Conservation (phyloP, 495 filamentous ascomycete genomes). For the Aspergillus coremiiformis region DNA sequence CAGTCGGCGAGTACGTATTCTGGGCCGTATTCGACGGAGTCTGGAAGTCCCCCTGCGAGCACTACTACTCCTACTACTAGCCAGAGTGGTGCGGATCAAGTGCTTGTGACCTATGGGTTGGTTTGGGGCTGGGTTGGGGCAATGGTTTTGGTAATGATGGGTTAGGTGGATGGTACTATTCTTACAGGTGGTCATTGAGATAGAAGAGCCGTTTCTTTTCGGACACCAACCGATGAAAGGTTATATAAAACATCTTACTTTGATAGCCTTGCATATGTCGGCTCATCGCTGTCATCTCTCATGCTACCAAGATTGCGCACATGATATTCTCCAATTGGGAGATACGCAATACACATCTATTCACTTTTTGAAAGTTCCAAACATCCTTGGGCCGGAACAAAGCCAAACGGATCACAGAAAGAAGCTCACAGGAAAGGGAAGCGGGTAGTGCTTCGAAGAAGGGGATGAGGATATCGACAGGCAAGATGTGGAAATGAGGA, state of each 20-base stretch:
- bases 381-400: conserved; percentile 13
- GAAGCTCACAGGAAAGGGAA: conserved; percentile 14
- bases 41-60: background rate
- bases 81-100: background rate
- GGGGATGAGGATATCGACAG: conserved; percentile 19
- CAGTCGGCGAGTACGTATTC: conserved; percentile 18
- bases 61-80: too few relatives aligned
- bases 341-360: conserved; percentile 26
- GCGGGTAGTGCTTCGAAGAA: conserved; percentile 4
- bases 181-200: background rate
- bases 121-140: background rate
- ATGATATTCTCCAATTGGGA: conserved; percentile 12
- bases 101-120: background rate
- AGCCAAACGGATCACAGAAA: conserved; percentile 14
- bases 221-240: background rate
- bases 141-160: background rate
- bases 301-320: conserved; percentile 22
- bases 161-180: background rate
- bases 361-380: conserved; percentile 19
- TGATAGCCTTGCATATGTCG: conserved; percentile 2
- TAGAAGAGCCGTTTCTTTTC: background rate
- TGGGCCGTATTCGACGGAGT: conserved; percentile 9
- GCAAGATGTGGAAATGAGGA: conserved; percentile 16
- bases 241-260: background rate
- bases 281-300: conserved; percentile 23